Evolutionary conservation across 805 yeast genomes (phyloP), one percentile per base, ranked within the genome.

Genomic region (Ogataea methanolica): DNA sequence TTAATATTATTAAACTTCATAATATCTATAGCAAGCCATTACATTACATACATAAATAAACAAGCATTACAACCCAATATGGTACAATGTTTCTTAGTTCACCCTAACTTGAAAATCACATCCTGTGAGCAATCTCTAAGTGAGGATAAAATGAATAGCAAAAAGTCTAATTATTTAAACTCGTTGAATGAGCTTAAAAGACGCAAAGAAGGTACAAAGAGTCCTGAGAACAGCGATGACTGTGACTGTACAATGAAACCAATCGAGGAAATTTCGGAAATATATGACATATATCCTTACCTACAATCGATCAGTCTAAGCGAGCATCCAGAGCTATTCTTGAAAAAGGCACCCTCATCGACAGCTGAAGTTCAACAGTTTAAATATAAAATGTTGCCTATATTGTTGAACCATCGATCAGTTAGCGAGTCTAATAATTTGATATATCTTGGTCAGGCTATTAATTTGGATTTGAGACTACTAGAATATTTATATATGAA

Each of bases 81-180:
- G 67, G 58, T 53, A 21, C 63, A 65, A 36, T 36, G 64, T 15
- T 65, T 54, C 39, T 48, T 65, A 43, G 66, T 64, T 19, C 59
- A 61, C 39, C 67, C 69, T n/a, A 63, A 65, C 36, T 52, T 64
- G 11, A 51, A 63, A 41, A 38, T 65, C 26, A 53, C 62, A 14
- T 49, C 55, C 22, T 63, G 67, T 42, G 57, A 64, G 19, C 45
- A 53, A 16, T 52, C 55, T 34, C 63, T 66, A 1, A 50, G 52
- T 5, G 42, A 48, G 8, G 48, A 54, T 14, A 44, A 52, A 1
- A 39, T 64, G 9, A 47, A 54, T 5, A 41, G 44, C 9, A 56
- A 53, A 37, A 60, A 54, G 43, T 16, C 51, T 9, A 37, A 35
- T 1, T 62, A 57, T 43, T 8, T 59, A 11, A 44, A 53, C 15